Evolutionary conservation across 768 basidiomycete genomes (phyloP).

Genomic region (Phallus indusiatus): DNA sequence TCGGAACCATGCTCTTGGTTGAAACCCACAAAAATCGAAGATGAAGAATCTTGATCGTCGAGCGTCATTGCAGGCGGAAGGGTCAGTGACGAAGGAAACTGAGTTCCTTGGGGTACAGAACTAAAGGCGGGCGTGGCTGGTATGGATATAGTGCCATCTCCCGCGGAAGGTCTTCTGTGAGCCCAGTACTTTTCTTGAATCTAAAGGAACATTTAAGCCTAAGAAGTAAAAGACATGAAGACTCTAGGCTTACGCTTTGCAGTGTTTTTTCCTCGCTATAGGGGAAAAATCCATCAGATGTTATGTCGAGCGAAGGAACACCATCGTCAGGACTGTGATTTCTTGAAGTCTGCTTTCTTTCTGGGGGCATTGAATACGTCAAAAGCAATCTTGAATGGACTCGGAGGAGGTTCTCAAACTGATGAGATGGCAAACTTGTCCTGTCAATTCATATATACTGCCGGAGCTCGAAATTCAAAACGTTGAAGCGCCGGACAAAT

Average conservation of each 20-base stretch:
- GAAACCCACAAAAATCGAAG: not conserved
- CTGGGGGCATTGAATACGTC: not conserved
- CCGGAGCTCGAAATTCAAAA: too few species aligned
- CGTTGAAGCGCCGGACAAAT: too few species aligned
- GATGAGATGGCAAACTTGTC: too few species aligned
- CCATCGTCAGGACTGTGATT: slow-evolving; percentile 6
- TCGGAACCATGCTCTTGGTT: not conserved
- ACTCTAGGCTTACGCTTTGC: slow-evolving; percentile 22
- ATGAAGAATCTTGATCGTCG: not conserved
- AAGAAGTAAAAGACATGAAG: slow-evolving; percentile 42
- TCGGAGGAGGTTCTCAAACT: too few species aligned
- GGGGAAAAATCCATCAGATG: slow-evolving; percentile 62
- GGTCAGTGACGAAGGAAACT: slow-evolving; percentile 23
- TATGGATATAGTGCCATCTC: slow-evolving; percentile 2
- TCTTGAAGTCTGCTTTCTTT: not conserved
- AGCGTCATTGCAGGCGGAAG: slow-evolving; percentile 6
- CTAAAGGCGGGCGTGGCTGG: not conserved
- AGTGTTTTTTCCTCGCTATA: slow-evolving; percentile 72
- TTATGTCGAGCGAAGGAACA: not conserved
- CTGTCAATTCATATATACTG: too few species aligned
- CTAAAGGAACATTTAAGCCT: slow-evolving; percentile 25
- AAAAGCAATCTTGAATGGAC: not conserved
- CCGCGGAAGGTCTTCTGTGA: slow-evolving; percentile 54
- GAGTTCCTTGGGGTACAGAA: slow-evolving; percentile 22
- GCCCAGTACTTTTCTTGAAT: slow-evolving; percentile 69